phyloP scores from a whole-genome alignment of 805 yeast species.

The Saccharomycopsis sp. region DNA sequence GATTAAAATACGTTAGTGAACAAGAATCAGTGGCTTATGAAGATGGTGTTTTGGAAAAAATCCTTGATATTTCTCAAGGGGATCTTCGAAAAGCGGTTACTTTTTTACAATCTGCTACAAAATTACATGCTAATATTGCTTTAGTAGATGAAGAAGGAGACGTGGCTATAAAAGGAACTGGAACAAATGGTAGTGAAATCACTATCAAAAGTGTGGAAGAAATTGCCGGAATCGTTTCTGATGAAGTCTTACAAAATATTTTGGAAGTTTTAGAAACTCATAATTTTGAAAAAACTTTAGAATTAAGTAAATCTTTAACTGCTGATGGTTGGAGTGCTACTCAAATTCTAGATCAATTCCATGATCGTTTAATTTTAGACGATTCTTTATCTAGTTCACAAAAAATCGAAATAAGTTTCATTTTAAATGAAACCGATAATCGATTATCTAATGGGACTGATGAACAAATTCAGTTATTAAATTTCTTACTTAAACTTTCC shows the following conservation, averaged over 20 bases:
- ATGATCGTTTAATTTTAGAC: conserved; percentile 50
- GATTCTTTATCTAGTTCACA: conserved; percentile 38
- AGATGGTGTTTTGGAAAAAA: conserved; percentile 45
- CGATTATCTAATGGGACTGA: conserved; percentile 77
- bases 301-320: conserved; percentile 39
- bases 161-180: conserved; percentile 23
- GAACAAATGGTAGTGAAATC: conserved; percentile 19
- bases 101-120: conserved; percentile 73
- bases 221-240: conserved; percentile 67
- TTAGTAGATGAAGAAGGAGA: conserved; percentile 26
- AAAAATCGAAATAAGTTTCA: conserved; percentile 55
- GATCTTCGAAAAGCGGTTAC: conserved; percentile 93
- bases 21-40: conserved; percentile 34
- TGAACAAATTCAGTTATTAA: conserved; percentile 74
- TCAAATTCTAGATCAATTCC: conserved; percentile 61
- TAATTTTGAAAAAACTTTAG: conserved; percentile 27
- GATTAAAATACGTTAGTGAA: conserved; percentile 54
- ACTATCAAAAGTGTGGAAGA: conserved; percentile 33
- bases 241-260: conserved; percentile 32
- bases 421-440: conserved; percentile 66
- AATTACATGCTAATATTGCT: conserved; percentile 27
- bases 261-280: conserved; percentile 28
- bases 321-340: conserved; percentile 73
- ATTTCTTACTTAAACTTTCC: conserved; percentile 46
- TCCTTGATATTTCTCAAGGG: conserved; percentile 70